These are phyloP conservation scores for Carex kokanica DNA, from an alignment of 176 grass and related monocot species.

Conservation along the genomic window DNA sequence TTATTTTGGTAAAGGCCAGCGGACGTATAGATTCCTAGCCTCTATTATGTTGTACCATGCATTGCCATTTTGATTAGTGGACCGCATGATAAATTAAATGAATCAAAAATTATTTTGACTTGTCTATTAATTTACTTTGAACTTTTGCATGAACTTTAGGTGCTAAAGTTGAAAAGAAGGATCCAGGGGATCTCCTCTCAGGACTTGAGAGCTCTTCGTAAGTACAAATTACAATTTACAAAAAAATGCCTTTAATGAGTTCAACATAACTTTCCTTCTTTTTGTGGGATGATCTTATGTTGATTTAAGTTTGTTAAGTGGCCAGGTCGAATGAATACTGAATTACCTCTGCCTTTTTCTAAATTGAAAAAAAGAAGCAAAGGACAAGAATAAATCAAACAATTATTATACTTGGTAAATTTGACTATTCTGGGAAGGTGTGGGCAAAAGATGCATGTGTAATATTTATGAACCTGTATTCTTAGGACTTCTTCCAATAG, in stretches of 20 bases:
- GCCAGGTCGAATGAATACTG: background rate
- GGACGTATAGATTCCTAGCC: background rate
- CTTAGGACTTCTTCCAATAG: background rate
- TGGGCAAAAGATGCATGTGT: background rate
- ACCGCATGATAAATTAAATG: background rate
- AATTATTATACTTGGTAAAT: background rate
- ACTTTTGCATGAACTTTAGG: conserved; percentile 37
- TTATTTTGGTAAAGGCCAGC: background rate
- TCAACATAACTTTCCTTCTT: background rate
- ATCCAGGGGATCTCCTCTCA: conserved; percentile 46
- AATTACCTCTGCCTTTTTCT: background rate
- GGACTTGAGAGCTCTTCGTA: conserved; percentile 88
- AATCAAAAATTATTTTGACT: background rate
- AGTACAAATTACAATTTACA: conserved; percentile 35
- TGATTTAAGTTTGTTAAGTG: background rate
- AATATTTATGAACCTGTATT: background rate
- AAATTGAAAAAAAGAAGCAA: background rate
- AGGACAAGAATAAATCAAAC: background rate
- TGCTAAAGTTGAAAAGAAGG: conserved; percentile 71
- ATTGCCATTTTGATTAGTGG: background rate
- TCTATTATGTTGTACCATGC: background rate
- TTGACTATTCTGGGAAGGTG: conserved; percentile 3
- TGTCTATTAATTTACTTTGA: background rate
- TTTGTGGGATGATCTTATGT: background rate
- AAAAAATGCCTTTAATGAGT: background rate